Evolutionary conservation across 2,329 filamentous ascomycete species (phyloP), one percentile per base, ranked within the genome.

Genomic region (Penicillium sumatraense): DNA sequence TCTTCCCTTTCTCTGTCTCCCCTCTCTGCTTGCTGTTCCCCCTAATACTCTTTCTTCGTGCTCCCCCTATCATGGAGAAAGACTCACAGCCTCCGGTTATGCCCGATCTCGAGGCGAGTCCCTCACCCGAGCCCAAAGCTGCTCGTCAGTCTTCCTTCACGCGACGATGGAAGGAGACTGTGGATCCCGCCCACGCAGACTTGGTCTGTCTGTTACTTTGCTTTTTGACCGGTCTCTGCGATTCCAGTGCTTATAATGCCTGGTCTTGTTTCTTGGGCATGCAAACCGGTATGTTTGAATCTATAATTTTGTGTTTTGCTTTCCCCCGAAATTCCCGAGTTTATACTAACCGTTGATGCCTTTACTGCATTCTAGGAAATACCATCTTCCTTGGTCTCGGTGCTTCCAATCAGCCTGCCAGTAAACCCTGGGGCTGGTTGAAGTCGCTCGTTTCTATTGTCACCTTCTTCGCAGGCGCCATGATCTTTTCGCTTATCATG

Each of bases 201-300:
- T 53, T 73, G 10, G 60, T 77, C 41, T 76, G 65, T 71, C 56
- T 79, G 60, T 58, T 79, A 52, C 66, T 72, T 10, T 71, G 68
- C 35, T 73, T 78, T 49, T 64, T 73, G 27, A 78, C 76, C 0
- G 77, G 77, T 1, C 67, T 80, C 18, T 76, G 77, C 47, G 77
- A 80, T 58, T 75, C 74, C 54, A 72, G 74, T 36, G 73, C 76
- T 10, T 79, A 78, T 67, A 77, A 76, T 60, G 75, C 75, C 13
- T 79, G 77, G 76, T 75, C 72, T 27, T 79, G 76, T 57, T 80
- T 80, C 65, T 66, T 79, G 36, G 75, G 74, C 49, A 79, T 80
- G 77, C 77, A 80, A 57, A 79, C 77, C 2, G 77, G 77, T 78
- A 72, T 24, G 67, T 58, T n/a, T 49, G 7, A 46, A 44, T 27